Percentiles rank a stretch among this genome's conserved stretches.
Conservation (phyloP, 2,329 filamentous ascomycete genomes). For the Bipolaris bicolor region DNA sequence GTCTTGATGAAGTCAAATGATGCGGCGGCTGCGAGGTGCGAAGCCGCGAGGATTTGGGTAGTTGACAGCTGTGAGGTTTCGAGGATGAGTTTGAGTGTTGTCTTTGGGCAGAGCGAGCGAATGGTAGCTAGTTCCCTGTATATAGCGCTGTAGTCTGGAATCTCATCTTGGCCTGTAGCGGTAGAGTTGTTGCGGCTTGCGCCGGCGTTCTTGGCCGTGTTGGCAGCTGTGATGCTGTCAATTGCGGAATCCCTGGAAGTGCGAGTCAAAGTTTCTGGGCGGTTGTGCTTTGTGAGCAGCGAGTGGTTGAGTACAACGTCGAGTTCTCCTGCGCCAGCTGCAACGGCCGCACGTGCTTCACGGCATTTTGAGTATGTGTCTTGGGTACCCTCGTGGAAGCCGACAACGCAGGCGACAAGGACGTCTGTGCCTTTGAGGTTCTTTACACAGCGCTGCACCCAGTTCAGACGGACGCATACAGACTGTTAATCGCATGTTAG, state of each 20-base stretch:
- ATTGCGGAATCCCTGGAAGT: conserved; percentile 36
- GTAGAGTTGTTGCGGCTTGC: conserved; percentile 15
- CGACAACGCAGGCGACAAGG: conserved; percentile 64
- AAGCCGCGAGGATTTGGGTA: conserved; percentile 60
- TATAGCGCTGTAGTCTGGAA: conserved; percentile 55
- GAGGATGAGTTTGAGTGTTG: conserved; percentile 62
- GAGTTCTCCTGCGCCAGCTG: conserved; percentile 61
- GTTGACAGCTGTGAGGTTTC: conserved; percentile 61
- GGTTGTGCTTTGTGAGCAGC: conserved; percentile 49
- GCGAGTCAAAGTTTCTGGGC: conserved; percentile 6
- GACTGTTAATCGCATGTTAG: conserved; percentile 46
- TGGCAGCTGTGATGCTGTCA: conserved; percentile 43
- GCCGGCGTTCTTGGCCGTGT: conserved; percentile 35
- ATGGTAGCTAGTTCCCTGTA: conserved; percentile 61
- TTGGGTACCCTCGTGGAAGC: conserved; percentile 65
- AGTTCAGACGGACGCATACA: conserved; percentile 63
- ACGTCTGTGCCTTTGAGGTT: conserved; percentile 57
- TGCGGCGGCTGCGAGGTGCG: conserved; percentile 59
- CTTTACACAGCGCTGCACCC: conserved; percentile 58
- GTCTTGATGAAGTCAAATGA: conserved; percentile 67
- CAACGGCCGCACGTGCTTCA: conserved; percentile 58
- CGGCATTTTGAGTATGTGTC: conserved; percentile 57
- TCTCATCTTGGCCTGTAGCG: conserved; percentile 27
- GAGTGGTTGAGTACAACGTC: conserved; percentile 65
- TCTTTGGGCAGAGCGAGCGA: conserved; percentile 54